These are phyloP conservation scores for Plectranthus barbatus DNA, from an alignment of 257 asterid species.

Conservation along the genomic window DNA sequence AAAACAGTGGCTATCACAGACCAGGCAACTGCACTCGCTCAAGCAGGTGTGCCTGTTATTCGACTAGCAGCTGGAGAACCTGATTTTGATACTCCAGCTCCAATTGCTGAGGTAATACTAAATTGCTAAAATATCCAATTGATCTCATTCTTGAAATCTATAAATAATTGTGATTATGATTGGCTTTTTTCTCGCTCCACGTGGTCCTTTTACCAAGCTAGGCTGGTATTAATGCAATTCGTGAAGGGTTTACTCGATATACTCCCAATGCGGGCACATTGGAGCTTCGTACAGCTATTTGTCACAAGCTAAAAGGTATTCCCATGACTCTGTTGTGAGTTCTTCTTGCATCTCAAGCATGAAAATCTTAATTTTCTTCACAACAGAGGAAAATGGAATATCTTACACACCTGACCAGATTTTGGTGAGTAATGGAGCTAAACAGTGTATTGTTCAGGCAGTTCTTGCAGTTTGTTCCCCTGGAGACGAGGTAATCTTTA, in stretches of 20 bases:
- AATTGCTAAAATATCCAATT: not conserved
- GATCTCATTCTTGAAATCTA: not conserved
- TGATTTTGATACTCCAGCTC: conserved; percentile 88
- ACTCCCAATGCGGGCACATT: conserved; percentile 88
- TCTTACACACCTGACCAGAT: conserved; percentile 80
- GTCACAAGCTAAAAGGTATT: conserved; percentile 82
- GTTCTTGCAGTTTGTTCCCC: conserved; percentile 96
- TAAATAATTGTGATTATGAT: not conserved
- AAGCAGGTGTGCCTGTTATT: conserved; percentile 94
- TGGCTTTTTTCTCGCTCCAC: not conserved
- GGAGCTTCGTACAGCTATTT: conserved; percentile 81
- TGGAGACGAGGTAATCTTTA: conserved; percentile 72
- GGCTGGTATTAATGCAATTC: conserved; percentile 92
- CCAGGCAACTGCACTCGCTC: conserved; percentile 86
- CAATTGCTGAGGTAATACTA: conserved; percentile 63
- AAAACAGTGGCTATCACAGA: conserved; percentile 89
- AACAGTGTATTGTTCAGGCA: conserved; percentile 85
- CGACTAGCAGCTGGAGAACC: conserved; percentile 96
- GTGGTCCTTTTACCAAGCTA: conserved; percentile 7
- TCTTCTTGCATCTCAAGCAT: not conserved
- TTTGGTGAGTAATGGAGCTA: conserved; percentile 94
- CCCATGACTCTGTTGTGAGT: not conserved
- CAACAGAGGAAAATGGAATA: conserved; percentile 82
- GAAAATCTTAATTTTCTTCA: not conserved
- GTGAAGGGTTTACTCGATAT: conserved; percentile 84